These are phyloP conservation scores for Rheum nobile DNA, from an alignment of 148 eudicot genomes.

Conservation along the genomic window DNA sequence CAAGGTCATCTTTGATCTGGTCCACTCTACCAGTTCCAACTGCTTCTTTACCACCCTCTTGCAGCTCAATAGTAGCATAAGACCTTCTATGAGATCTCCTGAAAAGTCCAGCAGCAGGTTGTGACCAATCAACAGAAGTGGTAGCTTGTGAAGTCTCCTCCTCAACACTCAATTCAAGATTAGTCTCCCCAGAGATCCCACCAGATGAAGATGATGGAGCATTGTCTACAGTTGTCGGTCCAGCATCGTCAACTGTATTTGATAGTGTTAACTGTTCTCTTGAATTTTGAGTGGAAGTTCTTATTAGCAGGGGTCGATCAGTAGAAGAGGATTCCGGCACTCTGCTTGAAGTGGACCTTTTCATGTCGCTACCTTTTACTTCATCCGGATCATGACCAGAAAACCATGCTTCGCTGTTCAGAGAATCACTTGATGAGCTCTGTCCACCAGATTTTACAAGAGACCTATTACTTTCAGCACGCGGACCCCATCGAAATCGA, in stretches of 20 bases:
- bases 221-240: neutral
- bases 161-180: conserved; percentile 10
- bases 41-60: conserved; percentile 24
- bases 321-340: conserved; percentile 22
- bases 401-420: conserved; percentile 57
- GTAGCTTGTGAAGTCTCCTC: conserved; percentile 14
- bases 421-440: conserved; percentile 48
- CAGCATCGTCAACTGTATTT: neutral
- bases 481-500: conserved; percentile 46
- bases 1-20: conserved; percentile 18
- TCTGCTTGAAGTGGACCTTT: conserved; percentile 17
- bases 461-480: conserved; percentile 36
- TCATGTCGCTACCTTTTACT: conserved; percentile 19
- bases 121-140: conserved; percentile 4
- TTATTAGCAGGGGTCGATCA: conserved; percentile 11
- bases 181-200: conserved; percentile 20
- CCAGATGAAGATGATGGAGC: conserved; percentile 3
- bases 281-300: conserved; percentile 15
- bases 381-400: conserved; percentile 67
- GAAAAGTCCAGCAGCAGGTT: neutral
- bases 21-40: conserved; percentile 26
- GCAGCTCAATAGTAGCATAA: conserved; percentile 15
- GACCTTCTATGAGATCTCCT: conserved; percentile 11
- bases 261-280: conserved; percentile 6
- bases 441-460: conserved; percentile 33